A percentile compares a stretch with the other conserved stretches of the same genome.
These are phyloP conservation scores for Cutaneotrichosporon dermatis DNA, from an alignment of 1,284 basidiomycete genomes.

Conservation along the genomic window DNA sequence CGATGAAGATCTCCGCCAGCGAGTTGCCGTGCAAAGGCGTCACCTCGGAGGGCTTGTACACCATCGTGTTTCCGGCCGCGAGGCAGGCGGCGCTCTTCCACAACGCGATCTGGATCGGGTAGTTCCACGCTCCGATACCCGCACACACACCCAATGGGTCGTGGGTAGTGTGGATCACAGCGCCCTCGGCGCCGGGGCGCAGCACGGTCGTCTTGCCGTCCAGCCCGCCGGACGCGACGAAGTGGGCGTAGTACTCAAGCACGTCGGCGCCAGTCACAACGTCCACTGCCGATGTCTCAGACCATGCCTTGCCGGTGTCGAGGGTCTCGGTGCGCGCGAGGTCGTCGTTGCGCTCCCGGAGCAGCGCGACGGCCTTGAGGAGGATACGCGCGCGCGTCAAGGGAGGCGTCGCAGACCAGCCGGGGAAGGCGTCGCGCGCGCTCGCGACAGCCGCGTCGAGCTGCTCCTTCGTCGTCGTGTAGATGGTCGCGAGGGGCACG, in stretches of 20 bases:
- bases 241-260: constrained; percentile 20
- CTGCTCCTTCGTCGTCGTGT: constrained; percentile 13
- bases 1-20: constrained; percentile 15
- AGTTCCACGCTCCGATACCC: constrained; percentile 27
- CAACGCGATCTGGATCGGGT: constrained; percentile 22
- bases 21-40: constrained; percentile 18
- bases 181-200: constrained; percentile 4
- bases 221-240: constrained; percentile 16
- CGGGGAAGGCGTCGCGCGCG: constrained; percentile 10
- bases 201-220: constrained; percentile 18
- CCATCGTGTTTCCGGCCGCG: constrained; percentile 20
- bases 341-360: constrained; percentile 18
- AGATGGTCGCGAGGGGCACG: constrained; percentile 12
- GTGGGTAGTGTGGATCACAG: constrained; percentile 15
- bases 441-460: constrained; percentile 14
- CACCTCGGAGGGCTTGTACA: constrained; percentile 21
- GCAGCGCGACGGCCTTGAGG: constrained; percentile 12
- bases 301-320: constrained; percentile 22
- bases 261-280: constrained; percentile 16
- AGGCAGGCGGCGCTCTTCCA: constrained; percentile 20
- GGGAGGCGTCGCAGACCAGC: constrained; percentile 11
- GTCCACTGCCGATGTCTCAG: constrained; percentile 17
- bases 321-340: constrained; percentile 16
- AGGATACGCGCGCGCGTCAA: constrained; percentile 12
- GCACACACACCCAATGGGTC: constrained; percentile 24